A percentile compares a stretch with the other conserved stretches of the same genome.
Evolutionary conservation across 768 basidiomycete genomes (phyloP).

Genomic region (Panellus pusillus): DNA sequence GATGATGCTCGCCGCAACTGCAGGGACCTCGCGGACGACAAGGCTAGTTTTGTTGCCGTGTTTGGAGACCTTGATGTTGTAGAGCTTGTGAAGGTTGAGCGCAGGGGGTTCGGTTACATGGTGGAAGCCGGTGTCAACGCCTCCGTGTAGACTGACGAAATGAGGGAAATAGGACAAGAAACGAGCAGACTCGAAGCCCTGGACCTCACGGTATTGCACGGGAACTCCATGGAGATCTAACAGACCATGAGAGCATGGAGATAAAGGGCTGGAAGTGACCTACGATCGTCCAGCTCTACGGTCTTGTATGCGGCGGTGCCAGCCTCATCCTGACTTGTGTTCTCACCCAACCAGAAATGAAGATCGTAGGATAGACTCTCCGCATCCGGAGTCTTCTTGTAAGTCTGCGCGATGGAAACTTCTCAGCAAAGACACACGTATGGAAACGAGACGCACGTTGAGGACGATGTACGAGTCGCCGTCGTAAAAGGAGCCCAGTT

Average conservation of each 20-base stretch:
- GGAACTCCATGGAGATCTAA: slow-evolving; percentile 56
- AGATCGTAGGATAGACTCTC: slow-evolving; percentile 53
- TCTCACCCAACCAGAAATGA: slow-evolving; percentile 64
- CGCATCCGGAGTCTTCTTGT: slow-evolving; percentile 50
- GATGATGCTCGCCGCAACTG: slow-evolving; percentile 45
- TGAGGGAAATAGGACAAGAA: slow-evolving; percentile 53
- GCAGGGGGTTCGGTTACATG: slow-evolving; percentile 46
- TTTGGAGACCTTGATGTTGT: slow-evolving; percentile 44
- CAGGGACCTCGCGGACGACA: slow-evolving; percentile 50
- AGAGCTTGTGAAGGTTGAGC: slow-evolving; percentile 47
- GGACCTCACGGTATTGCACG: slow-evolving; percentile 63
- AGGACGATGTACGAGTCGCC: slow-evolving; percentile 69
- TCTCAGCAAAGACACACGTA: not conserved
- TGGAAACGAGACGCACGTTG: slow-evolving; percentile 40
- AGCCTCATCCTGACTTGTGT: slow-evolving; percentile 61
- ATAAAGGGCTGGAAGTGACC: slow-evolving; percentile 22
- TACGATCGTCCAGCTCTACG: slow-evolving; percentile 66
- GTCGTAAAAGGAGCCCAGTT: slow-evolving; percentile 57
- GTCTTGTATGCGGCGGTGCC: slow-evolving; percentile 67
- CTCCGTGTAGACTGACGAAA: slow-evolving; percentile 47
- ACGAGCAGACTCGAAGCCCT: slow-evolving; percentile 52
- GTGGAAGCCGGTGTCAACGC: slow-evolving; percentile 52
- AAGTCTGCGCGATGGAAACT: slow-evolving; percentile 42
- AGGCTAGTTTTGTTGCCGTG: slow-evolving; percentile 27
- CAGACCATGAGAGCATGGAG: not conserved